These are phyloP conservation scores for Plectosphaerella sp. DNA, from an alignment of 2,329 filamentous ascomycete species.

Conservation along the genomic window DNA sequence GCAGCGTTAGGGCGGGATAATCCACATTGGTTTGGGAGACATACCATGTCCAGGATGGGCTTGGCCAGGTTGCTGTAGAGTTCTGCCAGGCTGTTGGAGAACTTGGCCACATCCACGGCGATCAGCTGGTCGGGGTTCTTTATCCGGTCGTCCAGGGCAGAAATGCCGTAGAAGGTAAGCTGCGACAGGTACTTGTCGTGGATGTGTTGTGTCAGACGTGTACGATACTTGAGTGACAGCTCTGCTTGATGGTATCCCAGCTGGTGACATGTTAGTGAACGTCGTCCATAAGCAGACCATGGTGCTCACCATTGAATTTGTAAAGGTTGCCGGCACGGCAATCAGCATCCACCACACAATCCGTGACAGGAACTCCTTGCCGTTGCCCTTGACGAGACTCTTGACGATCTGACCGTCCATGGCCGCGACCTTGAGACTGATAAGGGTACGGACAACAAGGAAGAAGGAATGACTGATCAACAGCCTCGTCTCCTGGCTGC, in stretches of 20 bases:
- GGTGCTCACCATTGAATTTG: constrained; percentile 85
- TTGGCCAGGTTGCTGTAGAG: constrained; percentile 96
- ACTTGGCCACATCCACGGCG: constrained; percentile 92
- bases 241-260: constrained; percentile 96
- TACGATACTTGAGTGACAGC: constrained; percentile 87
- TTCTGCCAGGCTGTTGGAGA: constrained; percentile 91
- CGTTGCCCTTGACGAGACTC: constrained; percentile 84
- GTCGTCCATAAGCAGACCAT: neutral
- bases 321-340: constrained; percentile 92
- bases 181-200: constrained; percentile 96
- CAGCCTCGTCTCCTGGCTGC: constrained; percentile 80
- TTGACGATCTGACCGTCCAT: constrained; percentile 93
- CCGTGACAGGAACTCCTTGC: constrained; percentile 80
- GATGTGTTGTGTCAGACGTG: constrained; percentile 87
- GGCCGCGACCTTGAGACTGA: constrained; percentile 93
- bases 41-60: constrained; percentile 84
- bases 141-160: constrained; percentile 92
- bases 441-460: constrained; percentile 81
- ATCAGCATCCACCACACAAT: constrained; percentile 99
- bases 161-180: constrained; percentile 96
- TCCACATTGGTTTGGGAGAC: constrained; percentile 6
- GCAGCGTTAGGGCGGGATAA: neutral
- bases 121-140: constrained; percentile 98
- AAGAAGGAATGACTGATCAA: constrained; percentile 92
- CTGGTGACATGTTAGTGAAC: constrained; percentile 38